Evolutionary conservation across 148 eudicot species (phyloP).

Genomic region (Dianthus caryophyllus): DNA sequence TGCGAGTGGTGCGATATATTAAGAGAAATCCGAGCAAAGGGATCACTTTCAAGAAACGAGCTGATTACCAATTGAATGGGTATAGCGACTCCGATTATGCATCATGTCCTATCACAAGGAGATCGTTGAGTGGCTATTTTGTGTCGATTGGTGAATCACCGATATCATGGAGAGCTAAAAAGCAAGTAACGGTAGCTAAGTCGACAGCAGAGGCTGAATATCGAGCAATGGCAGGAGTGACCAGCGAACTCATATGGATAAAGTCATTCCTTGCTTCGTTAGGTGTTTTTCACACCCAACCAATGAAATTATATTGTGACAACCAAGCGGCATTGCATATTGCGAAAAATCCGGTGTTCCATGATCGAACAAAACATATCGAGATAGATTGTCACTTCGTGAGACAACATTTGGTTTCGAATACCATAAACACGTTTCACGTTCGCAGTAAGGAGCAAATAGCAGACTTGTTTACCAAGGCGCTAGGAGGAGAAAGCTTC

Average conservation of each 20-base stretch:
- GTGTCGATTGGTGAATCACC: background rate
- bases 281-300: background rate
- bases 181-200: no score
- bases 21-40: background rate
- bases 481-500: no score
- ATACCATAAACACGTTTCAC: background rate
- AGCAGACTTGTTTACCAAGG: slow-evolving; percentile 9
- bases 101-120: slow-evolving; percentile 1
- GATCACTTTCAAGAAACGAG: background rate
- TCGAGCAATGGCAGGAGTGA: slow-evolving; percentile 11
- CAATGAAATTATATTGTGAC: slow-evolving; percentile 2
- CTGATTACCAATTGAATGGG: background rate
- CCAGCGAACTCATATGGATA: slow-evolving; percentile 1
- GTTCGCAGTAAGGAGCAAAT: background rate
- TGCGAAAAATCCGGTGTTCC: slow-evolving; percentile 5
- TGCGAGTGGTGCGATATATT: background rate
- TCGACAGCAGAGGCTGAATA: slow-evolving; percentile 7
- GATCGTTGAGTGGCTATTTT: background rate
- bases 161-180: no score
- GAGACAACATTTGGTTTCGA: no score
- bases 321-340: background rate
- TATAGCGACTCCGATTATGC: slow-evolving; percentile 7
- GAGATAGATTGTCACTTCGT: no score
- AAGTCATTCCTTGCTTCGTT: background rate
- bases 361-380: slow-evolving; percentile 10